Base-by-base conservation (phyloP, 1,139 yeast species). In the Saccharomyces hybrid region DNA sequence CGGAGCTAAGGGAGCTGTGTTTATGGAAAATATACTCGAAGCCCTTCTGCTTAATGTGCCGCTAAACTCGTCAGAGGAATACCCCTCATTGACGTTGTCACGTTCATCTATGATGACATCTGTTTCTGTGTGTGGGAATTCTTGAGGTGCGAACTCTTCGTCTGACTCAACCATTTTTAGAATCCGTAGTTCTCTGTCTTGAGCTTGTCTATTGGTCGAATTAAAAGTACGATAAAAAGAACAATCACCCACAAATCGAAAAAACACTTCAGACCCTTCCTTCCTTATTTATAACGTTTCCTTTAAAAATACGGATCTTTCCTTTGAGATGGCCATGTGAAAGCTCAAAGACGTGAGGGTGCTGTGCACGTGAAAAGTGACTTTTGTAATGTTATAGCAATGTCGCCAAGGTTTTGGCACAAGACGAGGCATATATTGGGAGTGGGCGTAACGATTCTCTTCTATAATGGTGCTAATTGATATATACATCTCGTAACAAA, bases 1-100 rank as follows among this genome's bases (percentile, higher is more conserved):
- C 55, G 86, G 80, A 49, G 67, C 77, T 52, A 66, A 68, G 42
- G 73, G 77, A 0, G 71, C 60, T 1, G 73, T 68, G 34, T 71
- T 71, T 21, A 75, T 59, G 3, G 76, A 71, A 51, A 75, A 74
- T 48, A 75, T 65, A 28, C 76, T 73, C 2, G 77, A 73, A 27
- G 75, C 64, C 60, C 75, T 70, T 60, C 75, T 70, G 46, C 69
- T 58, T 19, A 64, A 54, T 24, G 67, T 60, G 19, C 62, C 65
- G 9, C 58, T 42, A 12, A 46, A 34, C 28, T 47, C 53, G n/a
- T 47, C 50, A 3, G 48, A 27, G 11, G 31, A 19, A 38, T 38
- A 38, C 44, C 44, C 44, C n/a, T 38, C 44, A 38, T 38, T 38
- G 11, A 9, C 44, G 44, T 38, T 24, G 16, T 24, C 19, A 24